phyloP scores from a whole-genome alignment of 2,329 filamentous ascomycete species.

The Knufia petricola region DNA sequence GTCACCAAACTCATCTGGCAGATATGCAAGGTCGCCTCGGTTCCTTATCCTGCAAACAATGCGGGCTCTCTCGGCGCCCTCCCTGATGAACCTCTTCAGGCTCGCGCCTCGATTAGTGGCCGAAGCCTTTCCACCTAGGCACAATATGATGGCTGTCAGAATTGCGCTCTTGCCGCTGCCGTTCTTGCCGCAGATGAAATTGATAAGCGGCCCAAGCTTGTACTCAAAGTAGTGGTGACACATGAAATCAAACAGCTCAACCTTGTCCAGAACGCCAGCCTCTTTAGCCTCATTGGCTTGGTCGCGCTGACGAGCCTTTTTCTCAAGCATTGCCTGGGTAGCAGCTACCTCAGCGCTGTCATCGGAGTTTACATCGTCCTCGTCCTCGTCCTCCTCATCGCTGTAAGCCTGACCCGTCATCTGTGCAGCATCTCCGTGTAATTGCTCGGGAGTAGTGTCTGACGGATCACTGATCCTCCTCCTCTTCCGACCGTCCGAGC shows the following conservation, averaged over 20 bases:
- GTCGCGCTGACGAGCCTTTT: constrained; percentile 37
- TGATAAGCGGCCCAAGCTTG: constrained; percentile 84
- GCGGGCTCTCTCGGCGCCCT: constrained; percentile 64
- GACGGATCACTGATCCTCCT: constrained; percentile 19
- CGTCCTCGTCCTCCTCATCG: constrained; percentile 12
- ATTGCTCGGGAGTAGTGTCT: constrained; percentile 9
- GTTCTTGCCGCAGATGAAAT: constrained; percentile 96
- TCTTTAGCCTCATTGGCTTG: constrained; percentile 67
- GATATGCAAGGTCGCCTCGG: constrained; percentile 71
- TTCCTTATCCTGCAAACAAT: constrained; percentile 87
- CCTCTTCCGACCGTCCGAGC: constrained; percentile 13
- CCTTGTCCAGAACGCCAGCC: constrained; percentile 76
- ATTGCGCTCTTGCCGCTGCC: constrained; percentile 96
- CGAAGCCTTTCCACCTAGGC: constrained; percentile 87
- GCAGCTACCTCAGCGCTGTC: constrained; percentile 45
- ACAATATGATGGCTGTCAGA: constrained; percentile 83
- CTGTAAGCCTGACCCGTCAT: constrained; percentile 9
- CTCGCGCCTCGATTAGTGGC: constrained; percentile 86
- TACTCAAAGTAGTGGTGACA: constrained; percentile 77
- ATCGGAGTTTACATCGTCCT: constrained; percentile 25
- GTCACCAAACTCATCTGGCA: constrained; percentile 69
- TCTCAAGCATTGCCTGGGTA: constrained; percentile 52
- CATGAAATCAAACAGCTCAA: constrained; percentile 92
- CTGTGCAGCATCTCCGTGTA: constrained; percentile 15
- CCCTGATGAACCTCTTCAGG: constrained; percentile 83